Base-by-base conservation (phyloP, 257 asterid species). In the Plantago elongata region DNA sequence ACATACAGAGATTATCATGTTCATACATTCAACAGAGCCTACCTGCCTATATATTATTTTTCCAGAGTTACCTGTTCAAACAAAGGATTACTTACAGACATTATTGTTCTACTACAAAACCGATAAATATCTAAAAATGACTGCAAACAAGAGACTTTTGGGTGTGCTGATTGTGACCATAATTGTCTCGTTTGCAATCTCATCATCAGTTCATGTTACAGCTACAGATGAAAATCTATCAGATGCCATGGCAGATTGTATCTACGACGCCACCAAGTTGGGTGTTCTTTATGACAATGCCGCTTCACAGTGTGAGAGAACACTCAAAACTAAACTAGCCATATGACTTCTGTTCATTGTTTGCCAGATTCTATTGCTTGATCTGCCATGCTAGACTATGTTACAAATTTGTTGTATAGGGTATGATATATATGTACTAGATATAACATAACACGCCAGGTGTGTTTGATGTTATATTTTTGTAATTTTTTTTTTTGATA, bases 201-300 rank as follows among this genome's bases (percentile, higher is more conserved):
- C 43, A 12, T 34, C 40, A 34, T 22, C 27, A 22, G n/a, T n/a
- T 22, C 27, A n/a, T 22, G 59, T 54, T 12, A 54, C 16, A 11
- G 59, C 59, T 22, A 54, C 59, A 1, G 59, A 54, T 54, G 59
- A 54, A 54, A 54, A 18, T 54, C 5, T 18, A 5, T 18, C 59
- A 1, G 59, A 54, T 3, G n/a, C 18, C 42, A 5, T 18, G 1
- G 43, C 42, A 11, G 59, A 54, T 54, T 54, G 59, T 22, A 27
- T 54, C 42, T 54, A 54, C 12, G 59, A 54, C 7, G 59, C 59
- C 12, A 13, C 18, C 10, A 29, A 54, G 27, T n/a, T 16, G 5
- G 59, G 59, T 11, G 59, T 43, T 29, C 6, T n/a, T 11, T 11
- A 22, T 9, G 9, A 27, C 17, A 12, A 54, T 54, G 59, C 59